Base-by-base conservation (phyloP, 129 eudicot genomes). In the Erigeron canadensis region DNA sequence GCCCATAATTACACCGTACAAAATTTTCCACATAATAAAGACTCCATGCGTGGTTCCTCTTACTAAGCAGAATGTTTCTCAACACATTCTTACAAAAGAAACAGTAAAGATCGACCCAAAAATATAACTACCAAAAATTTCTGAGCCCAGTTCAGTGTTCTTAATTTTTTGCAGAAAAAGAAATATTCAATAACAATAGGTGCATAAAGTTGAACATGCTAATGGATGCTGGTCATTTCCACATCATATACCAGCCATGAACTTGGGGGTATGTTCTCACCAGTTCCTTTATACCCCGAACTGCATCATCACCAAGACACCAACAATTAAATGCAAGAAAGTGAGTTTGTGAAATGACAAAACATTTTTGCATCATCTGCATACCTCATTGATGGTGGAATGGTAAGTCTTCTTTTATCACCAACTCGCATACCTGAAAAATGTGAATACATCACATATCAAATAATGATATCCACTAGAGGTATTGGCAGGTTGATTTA, bases 311-410 rank as follows among this genome's bases (percentile, higher is more conserved):
- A 39, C 57, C 67, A 79, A 48, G 58, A 70, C 55, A 39, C 57
- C 67, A 79, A 48, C 63, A 70, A 41, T 53, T 38, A 4, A 6
- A 66, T 39, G 53, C 45, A 61, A 67, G 54, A 71, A 51, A 63
- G 17, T 1, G 11, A 28, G 45, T 15, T 43, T 6, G 15, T 34
- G 40, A 58, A 3, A 58, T 10, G 40, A 45, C 34, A 70, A 21
- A 15, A 67, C 7, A 59, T 55, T 19, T 44, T 22, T 56, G 5
- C 19, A 11, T 22, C 16, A 15, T 18, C 9, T 21, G 53, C 61
- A 57, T 88, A 93, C 95, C 99, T 86, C 89, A 94, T 78, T 40
- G 90, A 77, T 70, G 99, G 99, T 46, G 99, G 99, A 56, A 90
- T 80, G 2, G 71, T 79, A 46, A 94, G 86, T 74, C 87, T 84